Evolutionary conservation across 1,139 yeast genomes (phyloP).

Genomic region (Zygotorulaspora mrakii): DNA sequence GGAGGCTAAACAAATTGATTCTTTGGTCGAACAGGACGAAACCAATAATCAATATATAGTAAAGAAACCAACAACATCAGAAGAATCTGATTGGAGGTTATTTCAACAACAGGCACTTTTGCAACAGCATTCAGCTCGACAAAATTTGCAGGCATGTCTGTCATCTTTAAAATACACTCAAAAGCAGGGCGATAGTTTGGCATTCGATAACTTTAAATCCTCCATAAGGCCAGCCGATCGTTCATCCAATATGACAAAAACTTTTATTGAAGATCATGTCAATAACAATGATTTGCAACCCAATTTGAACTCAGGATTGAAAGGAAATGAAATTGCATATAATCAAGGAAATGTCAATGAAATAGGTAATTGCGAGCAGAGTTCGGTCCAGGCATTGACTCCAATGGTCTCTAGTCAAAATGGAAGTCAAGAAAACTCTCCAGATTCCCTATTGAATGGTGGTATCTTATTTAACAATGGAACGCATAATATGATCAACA

Average conservation of each 20-base stretch:
- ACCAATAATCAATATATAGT: slow-evolving; percentile 31
- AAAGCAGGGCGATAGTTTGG: slow-evolving; percentile 1
- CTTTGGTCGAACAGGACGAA: too few species aligned
- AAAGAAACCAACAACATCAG: slow-evolving; percentile 33
- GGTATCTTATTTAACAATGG: slow-evolving; percentile 44
- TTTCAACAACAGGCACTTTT: slow-evolving; percentile 36
- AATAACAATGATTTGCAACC: too few species aligned
- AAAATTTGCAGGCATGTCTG: slow-evolving; percentile 34
- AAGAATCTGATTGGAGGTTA: slow-evolving; percentile 37
- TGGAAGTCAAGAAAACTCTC: slow-evolving; percentile 7
- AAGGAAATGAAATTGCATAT: background rate
- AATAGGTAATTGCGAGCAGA: background rate
- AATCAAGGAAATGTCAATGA: background rate
- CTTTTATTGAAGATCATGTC: background rate
- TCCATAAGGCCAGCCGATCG: background rate
- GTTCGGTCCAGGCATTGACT: slow-evolving; percentile 1
- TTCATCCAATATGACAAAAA: background rate
- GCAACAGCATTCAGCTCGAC: slow-evolving; percentile 37
- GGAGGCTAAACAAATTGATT: too few species aligned
- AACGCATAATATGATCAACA: slow-evolving; percentile 57
- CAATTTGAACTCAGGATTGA: too few species aligned
- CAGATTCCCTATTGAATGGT: slow-evolving; percentile 14
- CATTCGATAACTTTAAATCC: slow-evolving; percentile 1
- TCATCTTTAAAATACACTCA: slow-evolving; percentile 23
- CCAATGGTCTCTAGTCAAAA: slow-evolving; percentile 6